A percentile compares a stretch with the other conserved stretches of the same genome.
Evolutionary conservation across 257 asterid genomes (phyloP).

Genomic region (Mitragyna speciosa): DNA sequence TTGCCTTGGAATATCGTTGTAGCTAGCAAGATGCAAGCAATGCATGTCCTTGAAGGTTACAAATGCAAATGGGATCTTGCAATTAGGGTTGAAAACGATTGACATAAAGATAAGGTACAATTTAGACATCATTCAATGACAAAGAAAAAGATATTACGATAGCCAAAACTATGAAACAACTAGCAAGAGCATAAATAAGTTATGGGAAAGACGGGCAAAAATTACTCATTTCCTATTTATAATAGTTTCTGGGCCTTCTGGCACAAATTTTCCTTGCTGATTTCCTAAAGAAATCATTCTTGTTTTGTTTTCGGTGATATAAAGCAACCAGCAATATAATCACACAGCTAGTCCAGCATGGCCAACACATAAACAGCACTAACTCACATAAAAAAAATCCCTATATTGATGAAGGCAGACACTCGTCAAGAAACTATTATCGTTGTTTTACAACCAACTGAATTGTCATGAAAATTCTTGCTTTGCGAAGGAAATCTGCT

Average conservation of each 20-base stretch:
- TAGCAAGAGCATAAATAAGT: not conserved
- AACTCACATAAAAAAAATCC: not conserved
- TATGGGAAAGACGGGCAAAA: not conserved
- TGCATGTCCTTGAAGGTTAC: not conserved
- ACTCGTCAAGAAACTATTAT: not conserved
- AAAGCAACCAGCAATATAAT: not conserved
- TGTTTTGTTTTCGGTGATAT: not conserved
- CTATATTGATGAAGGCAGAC: not conserved
- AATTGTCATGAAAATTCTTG: not conserved
- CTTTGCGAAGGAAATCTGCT: not conserved
- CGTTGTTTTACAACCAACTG: not conserved
- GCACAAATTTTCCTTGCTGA: not conserved
- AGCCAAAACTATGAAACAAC: not conserved
- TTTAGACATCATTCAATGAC: not conserved
- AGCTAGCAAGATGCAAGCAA: not conserved
- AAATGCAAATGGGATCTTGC: not conserved
- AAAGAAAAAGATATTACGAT: not conserved
- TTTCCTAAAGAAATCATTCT: not conserved
- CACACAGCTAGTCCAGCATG: not conserved
- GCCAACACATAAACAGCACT: not conserved
- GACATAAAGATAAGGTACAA: not conserved
- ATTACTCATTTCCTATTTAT: not conserved
- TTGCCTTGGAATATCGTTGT: not conserved
- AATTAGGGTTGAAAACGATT: constrained; percentile 1
- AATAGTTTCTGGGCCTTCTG: not conserved